These are phyloP conservation scores for Ephemerocybe angulata DNA, from an alignment of 768 basidiomycete species.

Conservation along the genomic window DNA sequence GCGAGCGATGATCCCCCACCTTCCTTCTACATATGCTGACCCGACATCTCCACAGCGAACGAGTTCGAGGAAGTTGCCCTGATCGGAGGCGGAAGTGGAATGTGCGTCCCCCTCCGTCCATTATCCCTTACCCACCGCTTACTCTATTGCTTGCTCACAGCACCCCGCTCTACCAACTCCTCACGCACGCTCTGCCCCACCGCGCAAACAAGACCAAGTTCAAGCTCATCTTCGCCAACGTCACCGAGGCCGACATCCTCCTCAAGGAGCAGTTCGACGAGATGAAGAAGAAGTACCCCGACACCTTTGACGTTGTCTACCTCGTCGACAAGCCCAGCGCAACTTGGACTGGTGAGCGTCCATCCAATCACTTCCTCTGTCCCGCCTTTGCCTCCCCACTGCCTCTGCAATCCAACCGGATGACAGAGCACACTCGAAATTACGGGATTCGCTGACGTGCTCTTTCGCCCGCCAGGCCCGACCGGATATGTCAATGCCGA, in stretches of 20 bases:
- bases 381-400: not conserved
- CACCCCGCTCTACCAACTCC: constrained; percentile 80
- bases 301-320: constrained; percentile 80
- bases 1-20: constrained; percentile 8
- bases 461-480: constrained; percentile 40
- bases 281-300: constrained; percentile 63
- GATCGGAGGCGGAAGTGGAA: constrained; percentile 92
- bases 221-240: constrained; percentile 88
- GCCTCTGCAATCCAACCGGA: not conserved
- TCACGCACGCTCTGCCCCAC: constrained; percentile 69
- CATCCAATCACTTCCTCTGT: constrained; percentile 8
- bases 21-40: no score
- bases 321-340: constrained; percentile 71
- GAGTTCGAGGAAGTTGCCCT: constrained; percentile 83
- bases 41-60: constrained; percentile 70
- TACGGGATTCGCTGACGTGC: constrained; percentile 1
- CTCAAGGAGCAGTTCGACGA: constrained; percentile 74
- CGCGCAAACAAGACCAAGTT: constrained; percentile 89
- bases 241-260: constrained; percentile 87
- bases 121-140: constrained; percentile 1
- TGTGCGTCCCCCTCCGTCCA: constrained; percentile 44
- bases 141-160: constrained; percentile 41
- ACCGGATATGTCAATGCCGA: constrained; percentile 74
- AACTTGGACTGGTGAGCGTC: constrained; percentile 51
- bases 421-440: not conserved